A percentile compares a stretch with the other conserved stretches of the same genome.
phyloP scores from a whole-genome alignment of 805 yeast species.

The Sporopachydermia lactativora region DNA sequence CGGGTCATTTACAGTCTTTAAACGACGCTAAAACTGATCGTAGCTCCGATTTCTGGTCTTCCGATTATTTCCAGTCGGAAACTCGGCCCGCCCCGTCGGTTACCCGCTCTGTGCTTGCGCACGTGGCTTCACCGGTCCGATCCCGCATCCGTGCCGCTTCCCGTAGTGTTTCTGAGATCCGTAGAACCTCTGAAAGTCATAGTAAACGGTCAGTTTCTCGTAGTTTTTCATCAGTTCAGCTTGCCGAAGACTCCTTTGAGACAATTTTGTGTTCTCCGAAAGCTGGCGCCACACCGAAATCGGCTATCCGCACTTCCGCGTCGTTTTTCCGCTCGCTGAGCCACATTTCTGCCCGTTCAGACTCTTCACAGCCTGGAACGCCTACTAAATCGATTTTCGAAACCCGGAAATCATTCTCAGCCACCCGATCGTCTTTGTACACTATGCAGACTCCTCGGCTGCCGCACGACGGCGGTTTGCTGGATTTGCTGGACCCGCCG shows the following conservation, averaged over 20 bases:
- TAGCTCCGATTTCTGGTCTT: conserved; percentile 15
- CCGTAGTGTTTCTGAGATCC: not conserved
- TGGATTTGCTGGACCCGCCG: not conserved
- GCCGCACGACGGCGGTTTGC: not conserved
- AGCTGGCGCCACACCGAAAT: not conserved
- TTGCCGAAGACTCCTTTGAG: not conserved
- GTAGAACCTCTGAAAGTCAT: not conserved
- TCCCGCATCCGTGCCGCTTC: not conserved
- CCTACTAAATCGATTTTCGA: not conserved
- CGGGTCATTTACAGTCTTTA: conserved; percentile 52
- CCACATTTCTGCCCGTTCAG: not conserved
- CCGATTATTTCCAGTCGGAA: not conserved
- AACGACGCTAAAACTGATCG: conserved; percentile 7
- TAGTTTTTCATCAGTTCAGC: not conserved
- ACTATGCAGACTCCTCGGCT: not conserved
- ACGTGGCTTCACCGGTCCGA: too few species aligned
- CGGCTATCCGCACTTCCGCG: not conserved
- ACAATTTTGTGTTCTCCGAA: too few species aligned
- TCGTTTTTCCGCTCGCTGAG: not conserved
- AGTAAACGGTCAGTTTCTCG: not conserved
- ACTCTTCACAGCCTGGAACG: not conserved
- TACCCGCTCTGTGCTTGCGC: too few species aligned
- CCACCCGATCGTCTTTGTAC: not conserved
- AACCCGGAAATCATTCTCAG: not conserved
- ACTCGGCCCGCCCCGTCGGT: not conserved